A percentile compares a stretch with the other conserved stretches of the same genome.
Evolutionary conservation across 805 yeast genomes (phyloP).

Genomic region (Candida taoyuanica): DNA sequence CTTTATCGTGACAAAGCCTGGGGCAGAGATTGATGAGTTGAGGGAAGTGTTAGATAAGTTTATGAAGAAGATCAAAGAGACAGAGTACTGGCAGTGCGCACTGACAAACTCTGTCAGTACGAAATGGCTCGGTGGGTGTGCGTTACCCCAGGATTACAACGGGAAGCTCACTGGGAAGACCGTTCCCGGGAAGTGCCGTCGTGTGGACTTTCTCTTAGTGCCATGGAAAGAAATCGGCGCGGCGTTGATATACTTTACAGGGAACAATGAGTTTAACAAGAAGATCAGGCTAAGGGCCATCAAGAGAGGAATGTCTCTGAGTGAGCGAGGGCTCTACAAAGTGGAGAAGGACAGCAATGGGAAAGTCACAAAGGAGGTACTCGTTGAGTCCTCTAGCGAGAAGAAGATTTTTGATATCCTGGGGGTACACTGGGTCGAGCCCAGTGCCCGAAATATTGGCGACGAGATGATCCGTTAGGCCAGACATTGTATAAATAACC

Average conservation of each 20-base stretch:
- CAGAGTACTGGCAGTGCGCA: slow-evolving; percentile 27
- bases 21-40: slow-evolving; percentile 25
- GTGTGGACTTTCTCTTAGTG: slow-evolving; percentile 48
- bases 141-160: slow-evolving; percentile 24
- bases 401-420: slow-evolving; percentile 40
- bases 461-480: slow-evolving; percentile 4
- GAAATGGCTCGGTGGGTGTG: slow-evolving; percentile 36
- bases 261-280: slow-evolving; percentile 49
- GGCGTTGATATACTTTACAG: slow-evolving; percentile 48
- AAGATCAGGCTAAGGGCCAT: slow-evolving; percentile 39
- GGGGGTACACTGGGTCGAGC: slow-evolving; percentile 33
- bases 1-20: slow-evolving; percentile 38
- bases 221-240: slow-evolving; percentile 45
- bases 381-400: slow-evolving; percentile 43
- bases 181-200: slow-evolving; percentile 37
- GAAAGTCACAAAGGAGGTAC: slow-evolving; percentile 6
- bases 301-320: slow-evolving; percentile 34
- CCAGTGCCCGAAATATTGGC: slow-evolving; percentile 27
- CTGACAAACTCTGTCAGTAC: slow-evolving; percentile 12
- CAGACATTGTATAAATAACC: not conserved
- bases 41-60: slow-evolving; percentile 21
- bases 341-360: slow-evolving; percentile 11
- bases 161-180: slow-evolving; percentile 29
- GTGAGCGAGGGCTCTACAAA: slow-evolving; percentile 39
- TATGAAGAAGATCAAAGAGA: slow-evolving; percentile 22